phyloP scores from a whole-genome alignment of 106 monocot species.

The Allium fistulosum region DNA sequence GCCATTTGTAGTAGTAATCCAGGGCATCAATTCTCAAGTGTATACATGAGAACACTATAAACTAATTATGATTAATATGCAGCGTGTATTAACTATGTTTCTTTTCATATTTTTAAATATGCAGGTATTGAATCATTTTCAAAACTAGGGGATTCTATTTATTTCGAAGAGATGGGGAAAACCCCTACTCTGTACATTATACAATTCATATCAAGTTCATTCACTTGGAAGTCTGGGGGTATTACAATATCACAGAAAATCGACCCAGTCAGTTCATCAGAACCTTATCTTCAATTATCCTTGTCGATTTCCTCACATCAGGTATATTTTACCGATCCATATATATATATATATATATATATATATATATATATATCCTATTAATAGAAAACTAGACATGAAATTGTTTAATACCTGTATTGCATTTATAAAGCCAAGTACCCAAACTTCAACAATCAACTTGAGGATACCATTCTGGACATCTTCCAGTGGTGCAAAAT shows the following conservation, averaged over 20 bases:
- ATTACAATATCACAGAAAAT: slow-evolving; percentile 37
- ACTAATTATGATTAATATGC: neutral
- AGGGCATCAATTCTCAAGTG: neutral
- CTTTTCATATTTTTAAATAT: neutral
- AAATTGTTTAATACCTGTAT: neutral
- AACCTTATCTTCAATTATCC: slow-evolving; percentile 39
- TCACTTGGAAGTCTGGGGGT: slow-evolving; percentile 58
- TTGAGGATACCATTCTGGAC: slow-evolving; percentile 73
- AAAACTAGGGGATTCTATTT: slow-evolving; percentile 85
- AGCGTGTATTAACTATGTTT: neutral
- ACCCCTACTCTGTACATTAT: slow-evolving; percentile 52
- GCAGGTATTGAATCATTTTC: slow-evolving; percentile 83
- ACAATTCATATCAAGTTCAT: slow-evolving; percentile 68
- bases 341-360: no score
- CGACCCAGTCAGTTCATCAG: slow-evolving; percentile 28
- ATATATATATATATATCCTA: no score
- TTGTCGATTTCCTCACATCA: slow-evolving; percentile 33
- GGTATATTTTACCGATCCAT: slow-evolving; percentile 23
- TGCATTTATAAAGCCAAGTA: slow-evolving; percentile 18
- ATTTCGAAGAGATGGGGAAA: slow-evolving; percentile 64
- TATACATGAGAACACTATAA: neutral
- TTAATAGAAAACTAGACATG: neutral
- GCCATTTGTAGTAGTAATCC: neutral
- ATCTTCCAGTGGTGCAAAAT: slow-evolving; percentile 31
- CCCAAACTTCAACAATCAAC: slow-evolving; percentile 40